Evolutionary conservation across 2,329 filamentous ascomycete genomes (phyloP), one percentile per base, ranked within the genome.

Genomic region (Xylaria sp.): DNA sequence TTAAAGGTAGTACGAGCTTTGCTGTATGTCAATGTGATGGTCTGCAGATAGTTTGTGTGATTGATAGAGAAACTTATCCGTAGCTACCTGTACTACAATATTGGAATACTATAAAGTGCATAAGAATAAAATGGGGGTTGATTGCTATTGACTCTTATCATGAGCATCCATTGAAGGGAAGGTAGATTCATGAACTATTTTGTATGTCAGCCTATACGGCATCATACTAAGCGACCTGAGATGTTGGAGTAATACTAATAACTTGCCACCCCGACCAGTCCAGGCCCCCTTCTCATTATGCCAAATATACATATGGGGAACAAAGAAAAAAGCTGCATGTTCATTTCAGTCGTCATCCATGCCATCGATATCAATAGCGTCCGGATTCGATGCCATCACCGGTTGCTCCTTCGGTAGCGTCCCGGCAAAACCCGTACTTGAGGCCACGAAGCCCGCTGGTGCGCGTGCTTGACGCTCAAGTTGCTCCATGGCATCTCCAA

Each of bases 401-500:
- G 80, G 77, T 67, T 84, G 80, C 23, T 79, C 78, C 46, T 81
- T 79, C 41, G 76, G 72, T 73, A 89, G 87, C 25, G 89, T 89
- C 13, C 87, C 90, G 75, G 91, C 87, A 1, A 91, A 88, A 0
- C 90, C 92, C 46, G 90, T 92, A 78, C 89, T 96, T 33, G 96
- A 92, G 25, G 94, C 91, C 36, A 99, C 95, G 76, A 99, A 99
- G 25, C 96, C 96, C 28, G 91, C 88, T 0, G 95, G 94, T 6
- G 94, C 95, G 67, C 91, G 87, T n/a, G 94, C 91, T 80, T 98
- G 93, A 73, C 93, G 88, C 80, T 98, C 95, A 69, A 98, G 84
- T 25, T 91, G 92, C 49, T 91, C 92, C 94, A 98, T 98, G 25
- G 94, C 94, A 81, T 98, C 94, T 3, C 87, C 87, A 48, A 86